Conservation (phyloP, 179 eudicot genomes). For the Camellia oleifera region DNA sequence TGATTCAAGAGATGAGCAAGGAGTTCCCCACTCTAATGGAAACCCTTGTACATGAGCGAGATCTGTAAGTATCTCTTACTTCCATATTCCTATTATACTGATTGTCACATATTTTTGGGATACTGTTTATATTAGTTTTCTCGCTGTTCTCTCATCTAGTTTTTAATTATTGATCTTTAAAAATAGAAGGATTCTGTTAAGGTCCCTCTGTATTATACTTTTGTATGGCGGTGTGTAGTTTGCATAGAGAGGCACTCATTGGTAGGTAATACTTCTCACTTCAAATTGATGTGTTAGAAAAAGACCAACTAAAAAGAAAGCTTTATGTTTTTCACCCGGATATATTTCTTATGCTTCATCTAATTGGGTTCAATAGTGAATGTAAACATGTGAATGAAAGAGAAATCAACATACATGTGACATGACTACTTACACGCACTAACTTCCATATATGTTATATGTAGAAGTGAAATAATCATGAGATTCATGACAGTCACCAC, state of each 20-base stretch:
- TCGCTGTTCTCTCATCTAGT: background rate
- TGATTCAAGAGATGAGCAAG: constrained; percentile 96
- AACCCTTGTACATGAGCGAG: constrained; percentile 93
- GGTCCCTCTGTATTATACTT: background rate
- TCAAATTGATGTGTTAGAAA: too few species aligned
- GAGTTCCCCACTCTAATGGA: constrained; percentile 86
- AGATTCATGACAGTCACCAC: background rate
- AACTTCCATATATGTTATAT: background rate
- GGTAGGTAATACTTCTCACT: too few species aligned
- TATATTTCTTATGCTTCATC: background rate
- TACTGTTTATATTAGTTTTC: background rate
- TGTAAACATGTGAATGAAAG: too few species aligned
- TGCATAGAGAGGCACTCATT: too few species aligned
- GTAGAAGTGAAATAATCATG: background rate
- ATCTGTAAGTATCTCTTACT: constrained; percentile 61
- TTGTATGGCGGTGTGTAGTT: background rate
- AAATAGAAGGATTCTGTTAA: background rate
- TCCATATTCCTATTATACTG: background rate
- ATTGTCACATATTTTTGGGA: background rate
- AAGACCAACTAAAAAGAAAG: background rate
- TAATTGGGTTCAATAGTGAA: background rate
- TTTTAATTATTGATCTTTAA: background rate
- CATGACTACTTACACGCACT: too few species aligned
- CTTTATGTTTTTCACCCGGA: background rate
- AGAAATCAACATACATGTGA: too few species aligned